These are phyloP conservation scores for Petasospora rhodanensis DNA, from an alignment of 1,139 yeast genomes.

Conservation along the genomic window DNA sequence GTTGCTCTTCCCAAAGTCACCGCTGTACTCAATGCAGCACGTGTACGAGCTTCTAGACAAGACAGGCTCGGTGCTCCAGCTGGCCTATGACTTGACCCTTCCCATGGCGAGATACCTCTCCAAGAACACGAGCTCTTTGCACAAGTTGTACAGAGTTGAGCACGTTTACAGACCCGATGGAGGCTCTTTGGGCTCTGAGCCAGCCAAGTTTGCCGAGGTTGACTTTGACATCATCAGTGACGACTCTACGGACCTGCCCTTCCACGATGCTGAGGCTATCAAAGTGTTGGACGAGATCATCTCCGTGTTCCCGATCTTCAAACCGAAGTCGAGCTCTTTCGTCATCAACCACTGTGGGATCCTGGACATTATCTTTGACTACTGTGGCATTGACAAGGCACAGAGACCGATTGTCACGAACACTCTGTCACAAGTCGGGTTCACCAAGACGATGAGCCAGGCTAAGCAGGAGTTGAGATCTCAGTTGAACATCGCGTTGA, in stretches of 20 bases:
- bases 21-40: slow-evolving; percentile 56
- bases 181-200: slow-evolving; percentile 57
- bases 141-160: slow-evolving; percentile 70
- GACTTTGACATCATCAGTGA: slow-evolving; percentile 77
- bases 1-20: slow-evolving; percentile 74
- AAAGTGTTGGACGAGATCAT: slow-evolving; percentile 76
- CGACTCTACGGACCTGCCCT: slow-evolving; percentile 41
- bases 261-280: slow-evolving; percentile 82
- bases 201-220: slow-evolving; percentile 73
- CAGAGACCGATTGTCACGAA: slow-evolving; percentile 66
- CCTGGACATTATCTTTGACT: slow-evolving; percentile 67
- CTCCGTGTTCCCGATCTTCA: slow-evolving; percentile 59
- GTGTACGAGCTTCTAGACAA: slow-evolving; percentile 80
- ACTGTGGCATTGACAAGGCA: slow-evolving; percentile 71
- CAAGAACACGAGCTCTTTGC: slow-evolving; percentile 47
- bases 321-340: slow-evolving; percentile 48
- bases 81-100: slow-evolving; percentile 83
- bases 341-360: slow-evolving; percentile 79
- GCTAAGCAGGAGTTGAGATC: slow-evolving; percentile 61
- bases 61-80: slow-evolving; percentile 79
- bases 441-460: slow-evolving; percentile 62
- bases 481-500: slow-evolving; percentile 72
- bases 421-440: slow-evolving; percentile 70
- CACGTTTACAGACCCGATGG: slow-evolving; percentile 71
- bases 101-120: slow-evolving; percentile 87